Conservation (phyloP, 371 early-diverging fungal species). For the Mucor sp. region DNA sequence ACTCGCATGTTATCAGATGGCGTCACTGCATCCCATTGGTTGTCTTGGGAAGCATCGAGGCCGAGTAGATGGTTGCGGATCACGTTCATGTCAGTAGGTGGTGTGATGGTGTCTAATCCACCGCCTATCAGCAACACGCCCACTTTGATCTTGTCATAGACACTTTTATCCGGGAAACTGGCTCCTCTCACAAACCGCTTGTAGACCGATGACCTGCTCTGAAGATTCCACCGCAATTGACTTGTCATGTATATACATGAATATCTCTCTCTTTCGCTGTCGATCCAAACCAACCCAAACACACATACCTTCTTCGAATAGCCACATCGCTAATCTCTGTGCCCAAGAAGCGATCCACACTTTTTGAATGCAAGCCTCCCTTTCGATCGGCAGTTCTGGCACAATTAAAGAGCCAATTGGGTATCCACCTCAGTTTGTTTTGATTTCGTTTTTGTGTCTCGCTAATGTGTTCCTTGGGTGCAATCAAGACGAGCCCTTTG, state of each 20-base stretch:
- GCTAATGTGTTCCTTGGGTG: slow-evolving; percentile 61
- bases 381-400: slow-evolving; percentile 61
- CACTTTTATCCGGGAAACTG: slow-evolving; percentile 43
- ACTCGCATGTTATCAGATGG: slow-evolving; percentile 33
- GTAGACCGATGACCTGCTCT: slow-evolving; percentile 55
- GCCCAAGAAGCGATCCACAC: slow-evolving; percentile 64
- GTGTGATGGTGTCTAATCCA: slow-evolving; percentile 55
- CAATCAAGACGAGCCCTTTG: slow-evolving; percentile 62
- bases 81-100: slow-evolving; percentile 46
- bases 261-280: too few relatives aligned
- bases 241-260: too few relatives aligned
- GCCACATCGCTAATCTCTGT: slow-evolving; percentile 34
- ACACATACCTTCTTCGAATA: slow-evolving; percentile 39
- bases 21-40: slow-evolving; percentile 18
- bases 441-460: slow-evolving; percentile 43
- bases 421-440: slow-evolving; percentile 46
- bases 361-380: slow-evolving; percentile 62
- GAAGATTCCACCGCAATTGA: slow-evolving; percentile 69
- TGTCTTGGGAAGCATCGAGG: slow-evolving; percentile 23
- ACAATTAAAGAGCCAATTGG: slow-evolving; percentile 58
- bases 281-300: background rate
- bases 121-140: slow-evolving; percentile 66
- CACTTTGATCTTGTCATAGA: slow-evolving; percentile 52
- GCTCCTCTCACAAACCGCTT: slow-evolving; percentile 58
- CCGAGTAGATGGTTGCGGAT: slow-evolving; percentile 48